These are phyloP conservation scores for Corylus americana DNA, from an alignment of 306 rosid species.

Conservation along the genomic window DNA sequence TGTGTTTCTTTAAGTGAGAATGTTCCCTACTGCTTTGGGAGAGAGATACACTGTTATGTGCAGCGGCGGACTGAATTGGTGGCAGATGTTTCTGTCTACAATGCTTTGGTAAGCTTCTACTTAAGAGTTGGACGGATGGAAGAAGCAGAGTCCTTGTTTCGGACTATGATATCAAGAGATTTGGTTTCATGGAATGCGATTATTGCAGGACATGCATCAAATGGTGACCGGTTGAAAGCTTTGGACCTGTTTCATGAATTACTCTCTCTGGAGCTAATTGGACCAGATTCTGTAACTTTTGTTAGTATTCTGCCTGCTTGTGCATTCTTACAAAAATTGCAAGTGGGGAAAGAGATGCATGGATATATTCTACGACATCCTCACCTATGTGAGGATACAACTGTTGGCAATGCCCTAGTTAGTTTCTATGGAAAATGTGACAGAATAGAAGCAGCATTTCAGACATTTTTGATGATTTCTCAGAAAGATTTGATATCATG, in stretches of 20 bases:
- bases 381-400: slow-evolving; percentile 46
- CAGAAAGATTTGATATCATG: slow-evolving; percentile 87
- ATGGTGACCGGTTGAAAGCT: slow-evolving; percentile 76
- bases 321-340: slow-evolving; percentile 45
- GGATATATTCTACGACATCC: slow-evolving; percentile 58
- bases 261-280: slow-evolving; percentile 33
- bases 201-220: slow-evolving; percentile 68
- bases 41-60: slow-evolving; percentile 70
- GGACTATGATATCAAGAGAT: slow-evolving; percentile 66
- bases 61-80: slow-evolving; percentile 51
- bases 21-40: slow-evolving; percentile 54
- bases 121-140: slow-evolving; percentile 54
- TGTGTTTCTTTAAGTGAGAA: slow-evolving; percentile 52
- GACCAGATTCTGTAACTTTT: slow-evolving; percentile 71
- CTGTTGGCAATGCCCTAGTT: slow-evolving; percentile 74
- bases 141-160: slow-evolving; percentile 64
- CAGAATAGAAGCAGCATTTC: slow-evolving; percentile 45
- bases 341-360: slow-evolving; percentile 67
- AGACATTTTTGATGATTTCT: slow-evolving; percentile 51
- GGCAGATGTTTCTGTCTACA: slow-evolving; percentile 59
- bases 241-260: slow-evolving; percentile 55
- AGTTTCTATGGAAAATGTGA: slow-evolving; percentile 75
- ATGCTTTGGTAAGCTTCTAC: slow-evolving; percentile 83
- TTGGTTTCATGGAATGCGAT: slow-evolving; percentile 91
- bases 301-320: slow-evolving; percentile 79